Evolutionary conservation across 331 rosid genomes (phyloP), one percentile per base, ranked within the genome.

Genomic region (Quercus tomentella): DNA sequence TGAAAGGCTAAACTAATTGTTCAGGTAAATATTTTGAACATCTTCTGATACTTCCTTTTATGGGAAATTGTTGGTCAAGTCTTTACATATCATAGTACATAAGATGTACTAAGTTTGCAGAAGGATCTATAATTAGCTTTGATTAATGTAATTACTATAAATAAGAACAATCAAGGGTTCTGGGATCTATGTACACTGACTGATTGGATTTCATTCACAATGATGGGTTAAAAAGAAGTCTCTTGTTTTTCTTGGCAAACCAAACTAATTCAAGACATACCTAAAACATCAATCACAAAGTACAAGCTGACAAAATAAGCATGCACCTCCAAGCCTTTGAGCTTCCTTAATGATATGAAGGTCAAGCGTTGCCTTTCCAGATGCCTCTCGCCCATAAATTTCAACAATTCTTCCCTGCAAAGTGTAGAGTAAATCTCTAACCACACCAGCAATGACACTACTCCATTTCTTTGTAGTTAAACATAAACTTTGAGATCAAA

Each of bases 361-460:
- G n/a, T n/a, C 98, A 73, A 94, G 93, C 6, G 97, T 89, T 74
- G 97, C 88, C 83, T 92, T 94, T 76, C 98, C 98, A 51, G 92
- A 93, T 73, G 97, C 97, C 86, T 94, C 97, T 77, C 52, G 88
- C 70, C 97, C 98, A 86, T 89, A 92, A 84, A 94, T 89, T 87
- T 94, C 98, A 78, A 94, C 86, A 62, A 94, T 86, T 82, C 98
- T 89, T 69, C 98, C 97, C 95, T 85, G 81, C 52, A 80, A 37
- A 78, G 23, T 33, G 76, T 18, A 72, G 30, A 17, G 23, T 11
- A 49, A 51, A 69, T 22, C 4, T 25, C 28, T 66, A 65, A 74
- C 67, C 33, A 23, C 25, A 23, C 25, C 25, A 23, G 25, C 25
- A 23, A 23, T 23, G 25, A 23, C 25, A 23, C 25, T 23, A 23